Evolutionary conservation across 2,329 filamentous ascomycete species (phyloP).

Genomic region (Zasmidium cellare): DNA sequence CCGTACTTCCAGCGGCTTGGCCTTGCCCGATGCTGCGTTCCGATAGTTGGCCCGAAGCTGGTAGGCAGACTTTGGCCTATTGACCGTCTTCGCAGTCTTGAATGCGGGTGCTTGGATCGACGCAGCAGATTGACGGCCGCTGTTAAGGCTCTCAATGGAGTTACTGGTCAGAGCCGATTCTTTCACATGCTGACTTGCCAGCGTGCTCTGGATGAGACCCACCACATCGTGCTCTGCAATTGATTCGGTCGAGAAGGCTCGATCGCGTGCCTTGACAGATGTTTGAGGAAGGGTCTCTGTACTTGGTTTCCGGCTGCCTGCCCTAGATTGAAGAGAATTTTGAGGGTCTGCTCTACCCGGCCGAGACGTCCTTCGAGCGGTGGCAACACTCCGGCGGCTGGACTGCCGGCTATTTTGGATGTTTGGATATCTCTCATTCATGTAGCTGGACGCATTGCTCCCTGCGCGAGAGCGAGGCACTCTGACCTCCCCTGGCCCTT

Average conservation of each 20-base stretch:
- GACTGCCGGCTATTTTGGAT: conserved; percentile 37
- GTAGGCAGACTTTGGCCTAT: conserved; percentile 31
- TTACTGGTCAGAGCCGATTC: not conserved
- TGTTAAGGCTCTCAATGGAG: not conserved
- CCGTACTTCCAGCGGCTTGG: conserved; percentile 26
- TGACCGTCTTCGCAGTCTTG: not conserved
- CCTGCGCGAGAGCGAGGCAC: conserved; percentile 11
- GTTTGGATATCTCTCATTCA: conserved; percentile 48
- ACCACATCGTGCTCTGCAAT: not conserved
- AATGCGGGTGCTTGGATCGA: not conserved
- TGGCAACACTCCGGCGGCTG: conserved; percentile 18
- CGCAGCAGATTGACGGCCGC: not conserved
- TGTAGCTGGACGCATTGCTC: conserved; percentile 30
- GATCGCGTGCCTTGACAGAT: not conserved
- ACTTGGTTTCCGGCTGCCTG: conserved; percentile 1
- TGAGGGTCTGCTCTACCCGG: conserved; percentile 1
- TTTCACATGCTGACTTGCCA: not conserved
- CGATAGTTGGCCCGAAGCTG: conserved; percentile 37
- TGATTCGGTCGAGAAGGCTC: not conserved
- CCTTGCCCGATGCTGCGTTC: conserved; percentile 14
- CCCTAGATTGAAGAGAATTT: not conserved
- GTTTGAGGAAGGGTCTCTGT: not conserved
- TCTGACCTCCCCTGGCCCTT: conserved; percentile 6
- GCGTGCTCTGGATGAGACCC: not conserved
- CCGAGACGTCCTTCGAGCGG: conserved; percentile 1